Evolutionary conservation across 345 rosid genomes (phyloP), one percentile per base, ranked within the genome.

Genomic region (Lagerstroemia speciosa): DNA sequence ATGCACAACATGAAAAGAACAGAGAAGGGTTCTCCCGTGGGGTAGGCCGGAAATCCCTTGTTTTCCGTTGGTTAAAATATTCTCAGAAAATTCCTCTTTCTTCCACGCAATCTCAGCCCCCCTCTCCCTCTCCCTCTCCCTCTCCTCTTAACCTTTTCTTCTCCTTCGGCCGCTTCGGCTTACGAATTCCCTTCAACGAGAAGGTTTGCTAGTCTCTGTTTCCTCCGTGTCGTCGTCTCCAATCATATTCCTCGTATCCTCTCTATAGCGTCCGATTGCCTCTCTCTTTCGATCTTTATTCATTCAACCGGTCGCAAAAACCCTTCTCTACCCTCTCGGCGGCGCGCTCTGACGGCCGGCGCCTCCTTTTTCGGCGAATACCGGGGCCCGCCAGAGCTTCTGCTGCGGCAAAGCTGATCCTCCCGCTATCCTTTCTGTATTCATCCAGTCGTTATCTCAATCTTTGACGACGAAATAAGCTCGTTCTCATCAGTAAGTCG

Each of bases 81-180:
- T 74, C 62, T 1, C 63, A 33, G 12, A 48, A 71, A 65, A 60
- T 52, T 70, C 74, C 65, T 55, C 29, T 71, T 71, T 57, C 72
- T 29, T 76, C 69, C 72, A 66, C 74, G 62, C 67, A 65, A 65
- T 50, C 66, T 45, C 34, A n/a, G 16, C 43, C 64, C 22, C 62
- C 30, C 62, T 64, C 46, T 26, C 40, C 46, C 60, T 24, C 45
- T 58, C 37, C 27, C 72, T 63, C 36, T 30, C 64, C 26, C 20
- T 33, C 15, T n/a, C n/a, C n/a, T n/a, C n/a, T n/a, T n/a, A n/a
- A n/a, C n/a, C n/a, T n/a, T n/a, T n/a, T n/a, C n/a, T n/a, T n/a
- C n/a, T n/a, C n/a, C n/a, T n/a, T n/a, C n/a, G n/a, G n/a, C n/a
- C n/a, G n/a, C n/a, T n/a, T n/a, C n/a, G n/a, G n/a, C n/a, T n/a